Percentiles rank a stretch among this genome's conserved stretches.
These are phyloP conservation scores for Hibiscus tridactylites DNA, from an alignment of 345 rosid species.

Conservation along the genomic window DNA sequence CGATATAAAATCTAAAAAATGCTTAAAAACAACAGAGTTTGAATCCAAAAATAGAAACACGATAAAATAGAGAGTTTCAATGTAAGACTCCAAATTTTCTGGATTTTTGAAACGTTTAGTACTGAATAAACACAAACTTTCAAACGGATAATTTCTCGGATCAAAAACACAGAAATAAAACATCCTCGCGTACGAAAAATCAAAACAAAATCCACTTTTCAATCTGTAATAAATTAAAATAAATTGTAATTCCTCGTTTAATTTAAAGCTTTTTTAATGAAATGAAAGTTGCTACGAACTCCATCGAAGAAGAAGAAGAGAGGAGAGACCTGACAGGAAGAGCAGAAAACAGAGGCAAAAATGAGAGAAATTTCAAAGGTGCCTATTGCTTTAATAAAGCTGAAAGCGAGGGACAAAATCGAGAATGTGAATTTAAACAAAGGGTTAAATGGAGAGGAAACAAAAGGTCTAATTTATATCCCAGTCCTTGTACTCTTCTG, in stretches of 20 bases:
- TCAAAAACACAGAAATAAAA: background rate
- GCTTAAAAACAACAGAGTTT: background rate
- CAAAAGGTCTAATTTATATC: too few relatives aligned
- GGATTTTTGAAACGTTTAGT: background rate
- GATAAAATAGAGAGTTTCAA: conserved; percentile 3
- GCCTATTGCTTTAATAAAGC: conserved; percentile 24
- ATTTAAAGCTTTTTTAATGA: background rate
- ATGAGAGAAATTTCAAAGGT: conserved; percentile 1
- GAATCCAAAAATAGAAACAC: background rate
- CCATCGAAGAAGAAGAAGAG: background rate
- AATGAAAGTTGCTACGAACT: conserved; percentile 4
- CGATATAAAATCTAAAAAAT: background rate
- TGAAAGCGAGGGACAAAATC: background rate
- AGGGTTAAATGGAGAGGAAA: background rate
- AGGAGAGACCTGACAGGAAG: conserved; percentile 11
- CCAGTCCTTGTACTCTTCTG: too few relatives aligned
- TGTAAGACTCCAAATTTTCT: background rate
- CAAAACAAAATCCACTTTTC: conserved; percentile 11
- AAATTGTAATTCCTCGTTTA: background rate
- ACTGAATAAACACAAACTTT: background rate
- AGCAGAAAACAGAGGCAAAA: background rate
- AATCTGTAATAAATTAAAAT: background rate
- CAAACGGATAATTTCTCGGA: conserved; percentile 8
- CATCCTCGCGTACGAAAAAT: background rate
- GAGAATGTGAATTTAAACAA: conserved; percentile 11